Conservation (phyloP, 108 stramenopile species). For the Pelagomonas calceolata region DNA sequence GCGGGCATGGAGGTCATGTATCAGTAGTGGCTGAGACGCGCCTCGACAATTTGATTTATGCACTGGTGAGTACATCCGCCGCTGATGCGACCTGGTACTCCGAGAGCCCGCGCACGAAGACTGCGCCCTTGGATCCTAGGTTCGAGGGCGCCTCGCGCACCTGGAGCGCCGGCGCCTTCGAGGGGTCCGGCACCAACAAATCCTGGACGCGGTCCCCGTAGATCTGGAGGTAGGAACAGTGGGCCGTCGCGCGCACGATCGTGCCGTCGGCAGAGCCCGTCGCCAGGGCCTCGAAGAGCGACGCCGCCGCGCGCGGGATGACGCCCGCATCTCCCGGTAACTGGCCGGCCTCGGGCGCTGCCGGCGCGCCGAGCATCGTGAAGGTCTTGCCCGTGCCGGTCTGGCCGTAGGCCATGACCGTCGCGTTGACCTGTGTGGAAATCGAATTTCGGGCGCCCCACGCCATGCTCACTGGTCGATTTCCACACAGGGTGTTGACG, state of each 20-base stretch:
- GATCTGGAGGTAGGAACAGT: slow-evolving; percentile 33
- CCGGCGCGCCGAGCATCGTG: slow-evolving; percentile 45
- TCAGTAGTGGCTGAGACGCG: too few species aligned
- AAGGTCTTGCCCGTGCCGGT: slow-evolving; percentile 46
- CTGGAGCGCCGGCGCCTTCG: slow-evolving; percentile 27
- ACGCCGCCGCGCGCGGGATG: slow-evolving; percentile 30
- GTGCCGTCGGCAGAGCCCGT: neutral
- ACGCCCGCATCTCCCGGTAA: slow-evolving; percentile 10
- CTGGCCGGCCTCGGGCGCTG: neutral
- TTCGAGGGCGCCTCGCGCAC: slow-evolving; percentile 28
- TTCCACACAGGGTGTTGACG: too few species aligned
- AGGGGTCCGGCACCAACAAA: slow-evolving; percentile 18
- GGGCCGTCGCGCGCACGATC: neutral
- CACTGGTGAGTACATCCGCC: too few species aligned
- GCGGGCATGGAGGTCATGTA: too few species aligned
- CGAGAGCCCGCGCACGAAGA: slow-evolving; percentile 37
- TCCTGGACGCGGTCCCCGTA: slow-evolving; percentile 41
- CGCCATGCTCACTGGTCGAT: too few species aligned
- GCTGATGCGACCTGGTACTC: slow-evolving; percentile 37
- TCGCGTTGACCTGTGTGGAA: too few species aligned
- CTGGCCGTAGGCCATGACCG: slow-evolving; percentile 48
- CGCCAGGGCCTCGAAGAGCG: slow-evolving; percentile 12
- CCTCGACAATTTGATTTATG: too few species aligned
- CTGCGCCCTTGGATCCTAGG: neutral
- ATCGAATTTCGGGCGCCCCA: too few species aligned